These are phyloP conservation scores for Penicilliopsis zonata DNA, from an alignment of 495 filamentous ascomycete genomes.

Conservation along the genomic window DNA sequence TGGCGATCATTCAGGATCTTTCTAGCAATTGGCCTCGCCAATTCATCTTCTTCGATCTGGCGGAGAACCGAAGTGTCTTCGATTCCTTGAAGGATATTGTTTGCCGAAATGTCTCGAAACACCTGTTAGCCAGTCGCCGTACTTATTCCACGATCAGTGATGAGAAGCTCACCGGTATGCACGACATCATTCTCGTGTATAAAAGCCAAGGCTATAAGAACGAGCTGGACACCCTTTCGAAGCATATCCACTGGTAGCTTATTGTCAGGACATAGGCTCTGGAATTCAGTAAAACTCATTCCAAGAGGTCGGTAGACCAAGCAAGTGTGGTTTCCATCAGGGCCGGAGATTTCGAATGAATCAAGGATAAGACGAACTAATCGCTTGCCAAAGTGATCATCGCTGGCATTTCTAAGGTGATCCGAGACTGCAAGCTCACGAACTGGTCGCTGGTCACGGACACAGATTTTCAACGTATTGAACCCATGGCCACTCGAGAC, in stretches of 20 bases:
- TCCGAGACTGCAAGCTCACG: not conserved
- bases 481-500: not conserved
- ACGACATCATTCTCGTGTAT: not conserved
- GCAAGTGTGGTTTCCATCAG: not conserved
- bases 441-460: not conserved
- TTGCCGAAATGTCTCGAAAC: slow-evolving; percentile 1
- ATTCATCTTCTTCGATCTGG: slow-evolving; percentile 7
- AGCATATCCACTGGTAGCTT: not conserved
- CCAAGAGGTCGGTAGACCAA: not conserved
- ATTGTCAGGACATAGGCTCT: not conserved
- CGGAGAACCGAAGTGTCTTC: slow-evolving; percentile 4
- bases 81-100: slow-evolving; percentile 2
- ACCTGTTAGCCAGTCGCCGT: too few species aligned
- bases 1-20: slow-evolving; percentile 4
- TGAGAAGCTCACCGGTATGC: not conserved
- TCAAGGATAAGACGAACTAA: not conserved
- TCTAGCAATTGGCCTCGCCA: slow-evolving; percentile 4
- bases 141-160: not conserved
- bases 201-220: not conserved
- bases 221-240: not conserved
- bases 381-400: not conserved
- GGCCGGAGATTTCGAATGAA: not conserved
- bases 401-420: not conserved
- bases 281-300: not conserved
- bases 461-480: not conserved